Percentiles rank a stretch among this genome's conserved stretches.
These are phyloP conservation scores for Termitomyces sp. DNA, from an alignment of 768 basidiomycete species.

Conservation along the genomic window DNA sequence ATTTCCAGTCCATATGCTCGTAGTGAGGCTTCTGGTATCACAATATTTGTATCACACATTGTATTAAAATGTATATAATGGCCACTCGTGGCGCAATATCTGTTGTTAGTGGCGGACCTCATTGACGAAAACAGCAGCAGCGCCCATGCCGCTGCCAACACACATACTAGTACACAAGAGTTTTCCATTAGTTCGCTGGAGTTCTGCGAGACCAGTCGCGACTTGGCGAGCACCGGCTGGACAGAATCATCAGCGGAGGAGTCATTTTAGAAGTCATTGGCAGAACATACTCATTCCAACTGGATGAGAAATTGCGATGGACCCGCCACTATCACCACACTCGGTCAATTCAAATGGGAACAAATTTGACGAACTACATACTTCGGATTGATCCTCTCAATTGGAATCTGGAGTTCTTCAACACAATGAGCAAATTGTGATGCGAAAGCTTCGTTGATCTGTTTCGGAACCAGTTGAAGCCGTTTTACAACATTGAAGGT, in stretches of 20 bases:
- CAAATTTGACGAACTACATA: slow-evolving; percentile 27
- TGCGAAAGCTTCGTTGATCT: slow-evolving; percentile 92
- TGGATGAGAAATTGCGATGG: slow-evolving; percentile 80
- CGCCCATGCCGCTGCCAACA: slow-evolving; percentile 87
- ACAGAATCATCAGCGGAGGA: slow-evolving; percentile 10
- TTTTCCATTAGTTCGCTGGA: slow-evolving; percentile 61
- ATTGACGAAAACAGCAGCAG: slow-evolving; percentile 76
- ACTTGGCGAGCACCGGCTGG: slow-evolving; percentile 83
- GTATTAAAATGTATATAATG: background rate
- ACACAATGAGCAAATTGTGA: slow-evolving; percentile 94
- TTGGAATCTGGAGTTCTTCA: slow-evolving; percentile 69
- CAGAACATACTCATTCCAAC: slow-evolving; percentile 73
- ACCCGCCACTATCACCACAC: slow-evolving; percentile 60
- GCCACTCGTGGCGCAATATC: background rate
- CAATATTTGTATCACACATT: background rate
- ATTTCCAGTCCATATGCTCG: background rate
- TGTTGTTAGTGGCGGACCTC: slow-evolving; percentile 33
- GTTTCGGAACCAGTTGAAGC: background rate
- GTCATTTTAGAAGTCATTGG: background rate
- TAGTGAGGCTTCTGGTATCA: background rate
- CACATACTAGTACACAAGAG: slow-evolving; percentile 78
- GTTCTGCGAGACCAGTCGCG: slow-evolving; percentile 81
- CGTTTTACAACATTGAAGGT: background rate
- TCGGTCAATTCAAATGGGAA: background rate
- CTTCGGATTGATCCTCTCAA: slow-evolving; percentile 85